These are phyloP conservation scores for Eucalyptus rudis DNA, from an alignment of 345 rosid genomes.

Conservation along the genomic window DNA sequence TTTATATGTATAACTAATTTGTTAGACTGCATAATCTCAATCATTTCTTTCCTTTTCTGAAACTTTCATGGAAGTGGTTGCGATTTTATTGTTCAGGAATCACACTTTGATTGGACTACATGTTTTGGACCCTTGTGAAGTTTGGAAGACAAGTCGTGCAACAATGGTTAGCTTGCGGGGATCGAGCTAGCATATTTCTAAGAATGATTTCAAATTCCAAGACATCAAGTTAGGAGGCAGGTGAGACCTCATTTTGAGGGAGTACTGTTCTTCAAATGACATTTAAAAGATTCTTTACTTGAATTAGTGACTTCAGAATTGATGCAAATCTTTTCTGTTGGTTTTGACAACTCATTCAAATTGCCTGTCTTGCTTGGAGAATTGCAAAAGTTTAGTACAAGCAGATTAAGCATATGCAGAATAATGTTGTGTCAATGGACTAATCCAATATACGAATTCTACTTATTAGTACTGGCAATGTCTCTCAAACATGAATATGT, in stretches of 20 bases:
- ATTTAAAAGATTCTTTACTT: constrained; percentile 15
- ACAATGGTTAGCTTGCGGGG: background rate
- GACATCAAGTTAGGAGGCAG: background rate
- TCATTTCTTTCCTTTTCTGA: too few species aligned
- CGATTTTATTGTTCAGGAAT: too few species aligned
- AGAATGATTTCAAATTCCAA: background rate
- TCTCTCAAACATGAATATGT: background rate
- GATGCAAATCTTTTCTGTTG: background rate
- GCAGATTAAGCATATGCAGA: background rate
- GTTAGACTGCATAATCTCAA: background rate
- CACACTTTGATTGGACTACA: too few species aligned
- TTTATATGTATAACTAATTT: background rate
- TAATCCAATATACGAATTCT: background rate
- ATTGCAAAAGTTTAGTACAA: background rate
- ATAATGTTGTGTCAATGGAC: background rate
- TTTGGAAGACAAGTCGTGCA: too few species aligned
- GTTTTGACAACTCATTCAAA: background rate
- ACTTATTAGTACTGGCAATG: background rate
- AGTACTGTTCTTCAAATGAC: constrained; percentile 5
- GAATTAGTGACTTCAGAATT: background rate
- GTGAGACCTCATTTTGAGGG: constrained; percentile 33
- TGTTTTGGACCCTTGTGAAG: too few species aligned
- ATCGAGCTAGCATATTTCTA: background rate
- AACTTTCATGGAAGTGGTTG: too few species aligned
- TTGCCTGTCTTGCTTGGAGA: background rate